Evolutionary conservation across 306 rosid species (phyloP), one percentile per base, ranked within the genome.

Genomic region (Phaseolus lunatus): DNA sequence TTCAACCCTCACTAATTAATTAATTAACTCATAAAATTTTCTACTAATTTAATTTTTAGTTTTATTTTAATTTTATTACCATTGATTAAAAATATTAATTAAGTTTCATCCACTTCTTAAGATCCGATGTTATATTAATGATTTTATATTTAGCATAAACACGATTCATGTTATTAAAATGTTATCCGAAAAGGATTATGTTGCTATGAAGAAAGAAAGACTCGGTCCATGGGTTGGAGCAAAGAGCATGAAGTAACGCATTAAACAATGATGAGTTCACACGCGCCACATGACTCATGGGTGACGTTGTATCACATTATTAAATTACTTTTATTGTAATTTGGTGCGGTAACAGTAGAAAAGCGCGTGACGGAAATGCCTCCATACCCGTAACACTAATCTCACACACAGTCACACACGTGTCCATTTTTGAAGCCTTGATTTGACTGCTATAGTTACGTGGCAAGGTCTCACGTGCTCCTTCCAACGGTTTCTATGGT

Each of bases 331-430:
- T n/a, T 27, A 19, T 41, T 26, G 18, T 47, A 1, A 53, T 2
- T 22, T 26, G 35, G 26, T 56, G 15, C 27, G 15, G 70, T 5
- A 8, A 45, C 82, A 47, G 61, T 61, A 15, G 27, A 20, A 23
- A 69, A 79, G 82, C 80, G 82, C 84, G 84, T 82, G 78, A 79
- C 26, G 66, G 10, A 26, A 74, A 19, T 19, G 56, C 71, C 53
- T 73, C 78, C 66, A 37, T 67, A 67, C 58, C 81, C 29, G 12
- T 43, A 82, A 83, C 90, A 86, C 89, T 50, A 85, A 86, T 61
- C 76, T 47, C 16, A 22, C 2, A 0, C 45, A 16, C 15, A 16
- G 68, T 6, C 15, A 61, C 72, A 80, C 89, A 85, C 83, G 82
- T 85, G 85, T 65, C 20, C 0, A 3, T 22, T 2, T 0, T 13